phyloP scores from a whole-genome alignment of 208 protist species.

The Leishmania major region DNA sequence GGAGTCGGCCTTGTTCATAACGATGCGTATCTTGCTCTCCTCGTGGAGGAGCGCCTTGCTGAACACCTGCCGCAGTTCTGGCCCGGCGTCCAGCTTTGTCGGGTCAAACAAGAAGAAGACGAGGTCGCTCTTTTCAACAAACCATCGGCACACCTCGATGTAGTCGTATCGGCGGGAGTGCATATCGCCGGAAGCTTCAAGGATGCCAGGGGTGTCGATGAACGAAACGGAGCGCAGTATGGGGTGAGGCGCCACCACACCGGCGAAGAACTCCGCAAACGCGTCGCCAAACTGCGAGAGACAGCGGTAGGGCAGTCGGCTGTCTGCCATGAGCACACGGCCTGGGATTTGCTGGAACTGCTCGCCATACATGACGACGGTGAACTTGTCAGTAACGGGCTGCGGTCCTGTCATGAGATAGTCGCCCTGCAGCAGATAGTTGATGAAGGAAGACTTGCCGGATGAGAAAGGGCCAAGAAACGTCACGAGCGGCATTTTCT shows the following conservation, averaged over 20 bases:
- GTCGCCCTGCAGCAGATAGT: constrained; percentile 89
- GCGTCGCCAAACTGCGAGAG: constrained; percentile 87
- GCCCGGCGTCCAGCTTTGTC: constrained; percentile 96
- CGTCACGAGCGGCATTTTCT: constrained; percentile 79
- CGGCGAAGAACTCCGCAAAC: constrained; percentile 90
- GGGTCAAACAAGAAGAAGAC: constrained; percentile 98
- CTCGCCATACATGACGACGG: constrained; percentile 93
- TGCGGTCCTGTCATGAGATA: constrained; percentile 92
- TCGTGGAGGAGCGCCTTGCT: constrained; percentile 72
- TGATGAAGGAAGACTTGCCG: constrained; percentile 96
- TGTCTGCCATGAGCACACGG: constrained; percentile 83
- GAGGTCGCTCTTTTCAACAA: constrained; percentile 94
- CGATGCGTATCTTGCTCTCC: constrained; percentile 96
- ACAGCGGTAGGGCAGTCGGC: constrained; percentile 88
- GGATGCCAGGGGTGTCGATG: constrained; percentile 97
- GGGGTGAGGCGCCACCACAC: constrained; percentile 70
- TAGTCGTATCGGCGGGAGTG: constrained; percentile 81
- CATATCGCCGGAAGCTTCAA: constrained; percentile 89
- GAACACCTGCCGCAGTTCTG: constrained; percentile 77
- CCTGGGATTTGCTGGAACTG: constrained; percentile 84
- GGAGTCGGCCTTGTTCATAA: constrained; percentile 98
- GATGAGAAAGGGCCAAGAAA: constrained; percentile 90
- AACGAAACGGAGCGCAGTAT: constrained; percentile 94
- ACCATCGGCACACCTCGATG: constrained; percentile 89
- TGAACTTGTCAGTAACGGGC: constrained; percentile 95